These are phyloP conservation scores for Lodderomyces theae DNA, from an alignment of 1,139 yeast species.

Conservation along the genomic window DNA sequence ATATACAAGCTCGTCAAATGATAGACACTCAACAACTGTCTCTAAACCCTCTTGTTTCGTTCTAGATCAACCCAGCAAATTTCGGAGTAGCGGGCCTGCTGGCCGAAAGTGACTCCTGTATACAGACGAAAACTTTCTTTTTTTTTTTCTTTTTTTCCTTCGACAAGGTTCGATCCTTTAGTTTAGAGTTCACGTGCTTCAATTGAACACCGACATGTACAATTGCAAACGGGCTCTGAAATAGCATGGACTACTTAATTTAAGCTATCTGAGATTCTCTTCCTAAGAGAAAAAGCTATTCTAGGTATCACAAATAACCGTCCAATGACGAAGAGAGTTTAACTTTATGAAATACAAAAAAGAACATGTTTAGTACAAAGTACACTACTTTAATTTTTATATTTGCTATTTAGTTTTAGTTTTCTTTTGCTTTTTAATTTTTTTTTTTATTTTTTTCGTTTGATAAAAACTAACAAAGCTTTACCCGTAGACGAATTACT, in stretches of 20 bases:
- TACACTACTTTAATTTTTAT: neutral
- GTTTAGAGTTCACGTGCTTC: neutral
- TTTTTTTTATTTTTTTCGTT: neutral
- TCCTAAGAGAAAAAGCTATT: too few species aligned
- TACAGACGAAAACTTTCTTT: neutral
- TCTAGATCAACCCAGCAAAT: neutral
- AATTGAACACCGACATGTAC: neutral
- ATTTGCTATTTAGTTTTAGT: neutral
- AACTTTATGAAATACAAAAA: neutral
- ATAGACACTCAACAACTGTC: too few species aligned
- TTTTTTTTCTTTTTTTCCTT: neutral
- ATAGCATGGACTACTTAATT: too few species aligned
- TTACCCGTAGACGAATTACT: too few species aligned
- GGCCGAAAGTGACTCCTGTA: constrained; percentile 1
- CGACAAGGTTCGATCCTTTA: too few species aligned
- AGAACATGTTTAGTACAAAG: neutral
- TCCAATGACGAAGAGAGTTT: neutral
- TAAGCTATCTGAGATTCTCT: too few species aligned
- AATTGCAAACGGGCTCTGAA: too few species aligned
- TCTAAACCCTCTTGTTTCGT: too few species aligned
- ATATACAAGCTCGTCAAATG: too few species aligned
- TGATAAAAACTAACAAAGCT: too few species aligned
- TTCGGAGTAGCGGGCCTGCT: neutral
- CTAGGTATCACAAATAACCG: too few species aligned
- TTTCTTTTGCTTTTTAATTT: neutral